Conservation (phyloP, 805 yeast genomes). For the Yarrowia sp. region DNA sequence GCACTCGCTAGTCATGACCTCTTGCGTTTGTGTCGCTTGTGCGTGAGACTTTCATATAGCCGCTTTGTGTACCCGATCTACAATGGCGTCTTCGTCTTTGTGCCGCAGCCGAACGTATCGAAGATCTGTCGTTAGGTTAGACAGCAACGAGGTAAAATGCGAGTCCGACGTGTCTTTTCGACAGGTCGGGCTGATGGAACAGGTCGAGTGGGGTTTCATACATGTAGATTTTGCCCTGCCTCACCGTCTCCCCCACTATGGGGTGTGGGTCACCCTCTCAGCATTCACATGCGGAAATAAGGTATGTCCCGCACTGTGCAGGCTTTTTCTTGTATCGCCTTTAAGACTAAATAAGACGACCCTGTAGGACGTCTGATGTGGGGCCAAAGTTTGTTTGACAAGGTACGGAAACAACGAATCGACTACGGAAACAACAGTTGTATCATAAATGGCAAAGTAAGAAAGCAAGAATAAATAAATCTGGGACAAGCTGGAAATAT, state of each 20-base stretch:
- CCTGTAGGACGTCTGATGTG: constrained; percentile 21
- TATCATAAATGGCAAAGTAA: background rate
- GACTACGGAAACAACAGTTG: background rate
- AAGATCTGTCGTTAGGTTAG: constrained; percentile 19
- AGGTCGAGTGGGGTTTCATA: too few relatives aligned
- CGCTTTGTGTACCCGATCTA: constrained; percentile 22
- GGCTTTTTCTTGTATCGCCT: constrained; percentile 15
- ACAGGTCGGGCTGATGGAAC: too few relatives aligned
- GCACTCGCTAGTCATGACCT: constrained; percentile 18
- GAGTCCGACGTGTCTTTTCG: too few relatives aligned
- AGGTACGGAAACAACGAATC: background rate
- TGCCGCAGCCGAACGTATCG: constrained; percentile 23
- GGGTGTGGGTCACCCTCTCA: background rate
- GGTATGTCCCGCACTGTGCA: constrained; percentile 14
- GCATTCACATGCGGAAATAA: constrained; percentile 16
- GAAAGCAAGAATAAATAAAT: background rate
- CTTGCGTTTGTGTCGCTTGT: constrained; percentile 3
- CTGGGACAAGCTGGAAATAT: too few relatives aligned
- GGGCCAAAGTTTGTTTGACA: constrained; percentile 10
- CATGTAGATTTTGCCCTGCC: too few relatives aligned
- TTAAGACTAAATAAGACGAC: constrained; percentile 15
- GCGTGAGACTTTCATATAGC: constrained; percentile 24
- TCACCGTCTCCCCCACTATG: too few relatives aligned
- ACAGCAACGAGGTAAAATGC: background rate
- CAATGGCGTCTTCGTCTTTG: constrained; percentile 22